These are phyloP conservation scores for Acarospora socialis DNA, from an alignment of 2,329 filamentous ascomycete species.

Conservation along the genomic window DNA sequence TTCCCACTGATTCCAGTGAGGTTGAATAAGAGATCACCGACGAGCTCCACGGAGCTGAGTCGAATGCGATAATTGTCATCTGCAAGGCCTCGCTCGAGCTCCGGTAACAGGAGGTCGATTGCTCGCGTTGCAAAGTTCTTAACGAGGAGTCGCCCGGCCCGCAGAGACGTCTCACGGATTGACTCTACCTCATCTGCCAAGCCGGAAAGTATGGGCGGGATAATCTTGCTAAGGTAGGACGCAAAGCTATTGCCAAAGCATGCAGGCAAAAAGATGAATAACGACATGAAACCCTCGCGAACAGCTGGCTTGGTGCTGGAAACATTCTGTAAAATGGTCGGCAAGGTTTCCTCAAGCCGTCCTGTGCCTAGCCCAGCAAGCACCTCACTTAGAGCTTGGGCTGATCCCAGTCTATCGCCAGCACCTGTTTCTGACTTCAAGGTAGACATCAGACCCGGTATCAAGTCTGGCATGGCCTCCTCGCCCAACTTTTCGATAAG, in stretches of 20 bases:
- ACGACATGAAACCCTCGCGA: constrained; percentile 96
- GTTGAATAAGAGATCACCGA: constrained; percentile 94
- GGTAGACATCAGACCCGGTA: constrained; percentile 92
- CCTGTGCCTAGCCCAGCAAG: constrained; percentile 86
- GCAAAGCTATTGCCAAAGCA: constrained; percentile 99
- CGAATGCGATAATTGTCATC: constrained; percentile 96
- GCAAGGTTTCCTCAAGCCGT: constrained; percentile 86
- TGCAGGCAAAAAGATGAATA: constrained; percentile 97
- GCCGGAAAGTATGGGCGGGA: constrained; percentile 85
- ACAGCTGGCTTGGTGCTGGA: constrained; percentile 80
- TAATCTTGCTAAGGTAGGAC: constrained; percentile 87
- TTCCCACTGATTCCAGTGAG: constrained; percentile 84
- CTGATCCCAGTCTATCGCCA: constrained; percentile 87
- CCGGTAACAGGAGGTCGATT: constrained; percentile 84
- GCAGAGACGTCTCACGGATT: constrained; percentile 89
- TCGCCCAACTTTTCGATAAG: constrained; percentile 97
- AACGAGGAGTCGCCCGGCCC: constrained; percentile 83
- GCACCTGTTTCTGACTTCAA: constrained; percentile 95
- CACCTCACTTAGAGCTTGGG: constrained; percentile 91
- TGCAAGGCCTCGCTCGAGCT: constrained; percentile 90
- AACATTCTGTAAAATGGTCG: constrained; percentile 92
- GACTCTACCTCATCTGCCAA: constrained; percentile 92
- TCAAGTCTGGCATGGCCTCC: constrained; percentile 90
- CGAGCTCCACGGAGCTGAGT: constrained; percentile 93
- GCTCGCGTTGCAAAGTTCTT: constrained; percentile 96